Base-by-base conservation (phyloP, 1,284 basidiomycete genomes). In the Cerioporus squamosus region DNA sequence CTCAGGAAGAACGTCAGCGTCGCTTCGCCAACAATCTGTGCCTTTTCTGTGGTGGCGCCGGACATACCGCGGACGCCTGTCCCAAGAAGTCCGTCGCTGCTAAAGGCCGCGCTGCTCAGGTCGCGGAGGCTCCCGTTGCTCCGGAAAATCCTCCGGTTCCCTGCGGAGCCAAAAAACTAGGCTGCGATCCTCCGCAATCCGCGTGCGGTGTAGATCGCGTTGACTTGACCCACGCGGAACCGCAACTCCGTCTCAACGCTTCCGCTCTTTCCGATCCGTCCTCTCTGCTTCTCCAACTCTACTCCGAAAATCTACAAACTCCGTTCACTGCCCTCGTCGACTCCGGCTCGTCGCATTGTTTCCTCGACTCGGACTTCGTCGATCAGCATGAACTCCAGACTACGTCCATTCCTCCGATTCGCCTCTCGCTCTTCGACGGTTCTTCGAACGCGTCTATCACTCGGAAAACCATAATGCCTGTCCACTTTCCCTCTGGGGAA, bases 41-140 rank as follows among this genome's bases (percentile, higher is more conserved):
- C 18, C 49, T 57, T 17, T 57, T 51, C 55, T 57, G 55, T 12
- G 49, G 49, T 6, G 40, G 47, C 1, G 26, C 47, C 18, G 47
- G 54, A 33, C 54, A 55, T 24, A n/a, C n/a, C 2, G 29, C 42
- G 18, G 20, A 12, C 3, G 47, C 26, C 12, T 55, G 54, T 33
- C 47, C 42, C 7, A 55, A 55, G 54, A 55, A 45, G 42, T n/a
- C 54, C 0, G 67, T 73, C 2, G 59, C 68, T 2, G 9, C 45
- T 17, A 47, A 17, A 14, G 45, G 4, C 23, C 45, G n/a, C 1
- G 45, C 45, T 31, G 45, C 45, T 24, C 22, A 26, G 26, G 45
- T n/a, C n/a, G 26, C 45, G 5, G 18, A 18, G 7, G 43, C 43
- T 44, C 24, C 39, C 52, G n/a, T n/a, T n/a, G 39, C 9, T 0